These are phyloP conservation scores for Rosa lucieae DNA, from an alignment of 306 rosid genomes.

Conservation along the genomic window DNA sequence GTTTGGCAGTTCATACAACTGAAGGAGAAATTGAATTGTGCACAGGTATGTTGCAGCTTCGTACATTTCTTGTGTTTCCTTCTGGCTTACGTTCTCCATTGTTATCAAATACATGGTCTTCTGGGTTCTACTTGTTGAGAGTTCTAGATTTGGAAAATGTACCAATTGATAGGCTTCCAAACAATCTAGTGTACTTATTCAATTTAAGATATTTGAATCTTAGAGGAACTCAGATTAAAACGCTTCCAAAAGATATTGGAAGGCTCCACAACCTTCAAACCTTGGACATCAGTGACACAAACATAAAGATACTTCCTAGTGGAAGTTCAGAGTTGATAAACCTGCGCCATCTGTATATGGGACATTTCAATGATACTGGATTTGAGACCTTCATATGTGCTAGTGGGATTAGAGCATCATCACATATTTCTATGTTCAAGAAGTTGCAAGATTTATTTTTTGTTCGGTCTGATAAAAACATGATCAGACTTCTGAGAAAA, in stretches of 20 bases:
- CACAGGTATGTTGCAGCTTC: background rate
- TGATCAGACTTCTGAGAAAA: background rate
- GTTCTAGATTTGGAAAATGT: constrained; percentile 12
- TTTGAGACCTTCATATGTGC: background rate
- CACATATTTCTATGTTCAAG: background rate
- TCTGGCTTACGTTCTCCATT: background rate
- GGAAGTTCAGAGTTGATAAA: background rate
- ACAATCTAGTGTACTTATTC: background rate
- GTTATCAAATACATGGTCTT: background rate
- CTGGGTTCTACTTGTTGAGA: constrained; percentile 2
- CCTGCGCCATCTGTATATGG: background rate
- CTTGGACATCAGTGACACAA: constrained; percentile 4
- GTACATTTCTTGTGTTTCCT: constrained; percentile 3
- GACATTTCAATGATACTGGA: background rate
- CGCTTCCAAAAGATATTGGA: constrained; percentile 25
- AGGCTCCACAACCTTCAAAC: constrained; percentile 12
- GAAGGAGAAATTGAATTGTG: background rate
- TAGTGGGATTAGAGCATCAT: background rate
- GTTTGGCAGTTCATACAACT: background rate
- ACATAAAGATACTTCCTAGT: constrained; percentile 8
- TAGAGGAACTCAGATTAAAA: constrained; percentile 11
- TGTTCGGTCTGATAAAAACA: background rate
- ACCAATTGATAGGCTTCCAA: constrained; percentile 12
- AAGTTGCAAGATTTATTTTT: background rate
- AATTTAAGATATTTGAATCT: constrained; percentile 23